Evolutionary conservation across 2,329 filamentous ascomycete genomes (phyloP), one percentile per base, ranked within the genome.

Genomic region (Paraphoma sp.): DNA sequence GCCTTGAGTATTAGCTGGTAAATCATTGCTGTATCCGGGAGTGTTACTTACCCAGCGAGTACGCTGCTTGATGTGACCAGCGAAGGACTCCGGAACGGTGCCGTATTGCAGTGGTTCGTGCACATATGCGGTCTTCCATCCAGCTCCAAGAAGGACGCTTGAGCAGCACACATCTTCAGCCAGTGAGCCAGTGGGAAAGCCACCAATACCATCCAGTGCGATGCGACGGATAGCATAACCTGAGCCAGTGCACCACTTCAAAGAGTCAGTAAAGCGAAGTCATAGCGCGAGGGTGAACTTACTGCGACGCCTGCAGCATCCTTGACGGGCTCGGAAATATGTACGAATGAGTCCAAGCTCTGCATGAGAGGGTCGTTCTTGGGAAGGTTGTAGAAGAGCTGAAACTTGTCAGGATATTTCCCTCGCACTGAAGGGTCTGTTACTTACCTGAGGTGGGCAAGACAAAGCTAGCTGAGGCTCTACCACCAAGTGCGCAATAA

Each of bases 301-400:
- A 55, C 86, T n/a, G 85, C 85, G 4, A 85, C 83, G 73, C 76
- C 77, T 29, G 78, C 69, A 0, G 75, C 73, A 56, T 83, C 80
- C 57, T 81, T 80, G 41, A 79, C 78, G 5, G 76, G 74, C 57
- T 83, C 81, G 67, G 77, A 78, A n/a, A 81, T 74, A 68, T 86
- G 83, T 9, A 85, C 83, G 68, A 87, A 87, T 59, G 83, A 82
- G 64, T 86, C 82, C 43, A 87, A 79, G 67, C 80, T 83, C 68
- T 87, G 85, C 1, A 81, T 80, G 6, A 89, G 80, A 12, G 85
- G 84, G 51, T 89, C 87, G 6, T 82, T 82, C 0, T 74, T 73
- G 5, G 86, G 86, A 3, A 84, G 82, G 67, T 88, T 87, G 78
- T 88, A 88, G 73, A 87, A 88, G 3, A 86, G 80, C 76, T 75